phyloP scores from a whole-genome alignment of 2,329 filamentous ascomycete genomes.

The Nigrograna mackinnonii region DNA sequence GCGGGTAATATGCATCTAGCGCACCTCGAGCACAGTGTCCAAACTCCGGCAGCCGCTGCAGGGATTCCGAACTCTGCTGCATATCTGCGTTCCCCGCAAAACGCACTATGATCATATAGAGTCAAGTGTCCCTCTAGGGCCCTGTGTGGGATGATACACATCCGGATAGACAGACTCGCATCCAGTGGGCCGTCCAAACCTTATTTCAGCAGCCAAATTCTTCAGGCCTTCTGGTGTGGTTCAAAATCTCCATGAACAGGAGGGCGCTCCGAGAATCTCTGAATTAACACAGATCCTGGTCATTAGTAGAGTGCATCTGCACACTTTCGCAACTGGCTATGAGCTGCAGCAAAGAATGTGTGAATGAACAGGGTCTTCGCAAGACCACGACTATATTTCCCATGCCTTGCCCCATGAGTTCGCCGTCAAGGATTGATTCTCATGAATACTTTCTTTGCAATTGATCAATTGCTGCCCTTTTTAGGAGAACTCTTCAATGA shows the following conservation, averaged over 20 bases:
- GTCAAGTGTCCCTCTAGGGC: too few species aligned
- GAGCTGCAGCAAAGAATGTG: constrained; percentile 1
- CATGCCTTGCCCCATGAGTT: too few species aligned
- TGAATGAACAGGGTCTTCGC: neutral
- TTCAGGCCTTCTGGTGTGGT: too few species aligned
- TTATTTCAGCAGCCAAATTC: neutral
- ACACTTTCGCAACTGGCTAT: neutral
- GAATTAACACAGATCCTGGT: neutral
- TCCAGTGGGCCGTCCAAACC: neutral
- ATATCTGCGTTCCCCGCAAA: too few species aligned
- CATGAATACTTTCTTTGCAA: neutral
- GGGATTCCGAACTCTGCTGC: too few species aligned
- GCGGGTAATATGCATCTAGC: too few species aligned
- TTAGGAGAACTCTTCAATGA: neutral
- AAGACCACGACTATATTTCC: constrained; percentile 1
- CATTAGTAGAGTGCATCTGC: constrained; percentile 1
- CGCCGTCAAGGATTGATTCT: too few species aligned
- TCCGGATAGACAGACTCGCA: neutral
- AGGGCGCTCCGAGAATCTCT: neutral
- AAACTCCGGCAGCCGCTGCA: too few species aligned
- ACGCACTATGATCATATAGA: too few species aligned
- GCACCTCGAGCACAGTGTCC: too few species aligned
- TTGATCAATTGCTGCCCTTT: neutral
- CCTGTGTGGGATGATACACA: neutral
- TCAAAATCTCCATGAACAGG: too few species aligned